A percentile compares a stretch with the other conserved stretches of the same genome.
These are phyloP conservation scores for Aspergillus pseudonomiae DNA, from an alignment of 2,329 filamentous ascomycete genomes.

Conservation along the genomic window DNA sequence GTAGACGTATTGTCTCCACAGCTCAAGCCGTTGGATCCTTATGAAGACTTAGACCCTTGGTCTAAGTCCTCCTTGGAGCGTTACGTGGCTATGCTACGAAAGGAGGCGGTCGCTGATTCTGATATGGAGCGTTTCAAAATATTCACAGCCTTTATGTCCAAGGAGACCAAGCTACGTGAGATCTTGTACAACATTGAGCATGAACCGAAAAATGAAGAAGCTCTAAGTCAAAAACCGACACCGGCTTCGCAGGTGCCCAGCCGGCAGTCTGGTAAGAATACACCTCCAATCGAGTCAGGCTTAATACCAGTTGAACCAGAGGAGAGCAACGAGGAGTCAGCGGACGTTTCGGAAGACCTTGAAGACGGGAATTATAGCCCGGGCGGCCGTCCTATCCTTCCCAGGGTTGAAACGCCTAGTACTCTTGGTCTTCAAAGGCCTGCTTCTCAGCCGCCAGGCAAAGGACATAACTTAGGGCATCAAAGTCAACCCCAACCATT, in stretches of 20 bases:
- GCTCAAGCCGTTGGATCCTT: constrained; percentile 44
- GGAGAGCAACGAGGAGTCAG: constrained; percentile 12
- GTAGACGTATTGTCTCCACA: constrained; percentile 15
- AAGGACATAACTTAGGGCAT: constrained; percentile 10
- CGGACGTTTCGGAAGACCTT: constrained; percentile 17
- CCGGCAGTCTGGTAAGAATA: constrained; percentile 13
- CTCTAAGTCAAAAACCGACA: constrained; percentile 15
- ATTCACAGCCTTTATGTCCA: constrained; percentile 54
- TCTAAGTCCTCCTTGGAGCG: constrained; percentile 59
- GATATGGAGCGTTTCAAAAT: constrained; percentile 58
- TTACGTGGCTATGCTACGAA: constrained; percentile 58
- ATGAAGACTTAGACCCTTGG: constrained; percentile 59
- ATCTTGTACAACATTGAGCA: constrained; percentile 54
- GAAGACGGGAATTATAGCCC: constrained; percentile 53
- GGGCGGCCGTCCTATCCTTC: constrained; percentile 55
- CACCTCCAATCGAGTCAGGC: constrained; percentile 32
- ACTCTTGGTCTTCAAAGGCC: constrained; percentile 28
- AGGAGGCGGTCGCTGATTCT: constrained; percentile 51
- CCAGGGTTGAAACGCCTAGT: constrained; percentile 26
- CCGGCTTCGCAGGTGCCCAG: constrained; percentile 7
- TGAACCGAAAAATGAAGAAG: constrained; percentile 30
- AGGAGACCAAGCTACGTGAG: constrained; percentile 52
- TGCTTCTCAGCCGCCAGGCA: constrained; percentile 26
- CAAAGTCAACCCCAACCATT: constrained; percentile 11
- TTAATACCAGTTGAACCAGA: constrained; percentile 39